Conservation (phyloP, 2,329 filamentous ascomycete genomes). For the Calcarisporium arbuscula region DNA sequence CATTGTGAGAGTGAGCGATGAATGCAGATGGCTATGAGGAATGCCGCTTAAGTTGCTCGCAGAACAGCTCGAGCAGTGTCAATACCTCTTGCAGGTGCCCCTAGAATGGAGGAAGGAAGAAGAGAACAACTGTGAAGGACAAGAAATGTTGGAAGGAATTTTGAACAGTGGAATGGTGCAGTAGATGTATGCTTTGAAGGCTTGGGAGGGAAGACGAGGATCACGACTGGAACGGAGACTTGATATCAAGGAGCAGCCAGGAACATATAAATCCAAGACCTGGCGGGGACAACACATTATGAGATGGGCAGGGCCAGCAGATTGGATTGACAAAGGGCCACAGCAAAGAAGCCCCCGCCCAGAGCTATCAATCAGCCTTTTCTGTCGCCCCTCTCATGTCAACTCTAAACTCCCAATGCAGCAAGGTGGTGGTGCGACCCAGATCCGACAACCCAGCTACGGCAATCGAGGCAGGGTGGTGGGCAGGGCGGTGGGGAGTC, state of each 20-base stretch:
- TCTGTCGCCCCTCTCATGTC: too few species aligned
- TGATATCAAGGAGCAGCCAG: constrained; percentile 22
- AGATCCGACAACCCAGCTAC: too few species aligned
- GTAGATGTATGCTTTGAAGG: constrained; percentile 32
- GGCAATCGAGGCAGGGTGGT: too few species aligned
- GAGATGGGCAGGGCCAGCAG: constrained; percentile 21
- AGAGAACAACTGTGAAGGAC: constrained; percentile 23
- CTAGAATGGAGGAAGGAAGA: constrained; percentile 22
- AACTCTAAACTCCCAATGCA: constrained; percentile 23
- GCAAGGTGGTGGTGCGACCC: too few species aligned
- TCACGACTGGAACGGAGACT: constrained; percentile 31
- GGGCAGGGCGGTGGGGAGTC: too few species aligned
- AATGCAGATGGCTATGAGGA: constrained; percentile 20
- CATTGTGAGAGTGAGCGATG: constrained; percentile 21
- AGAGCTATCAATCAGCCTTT: too few species aligned
- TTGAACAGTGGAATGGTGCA: constrained; percentile 35
- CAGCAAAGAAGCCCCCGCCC: too few species aligned
- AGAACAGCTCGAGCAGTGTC: constrained; percentile 20
- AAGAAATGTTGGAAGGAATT: constrained; percentile 40
- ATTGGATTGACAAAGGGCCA: constrained; percentile 29
- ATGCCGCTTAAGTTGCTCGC: constrained; percentile 23
- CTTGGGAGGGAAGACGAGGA: too few species aligned
- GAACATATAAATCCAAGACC: constrained; percentile 33
- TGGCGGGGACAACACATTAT: too few species aligned
- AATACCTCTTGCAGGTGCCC: constrained; percentile 21